Evolutionary conservation across 2,329 filamentous ascomycete genomes (phyloP), one percentile per base, ranked within the genome.

Genomic region (Dactylellina haptotyla): DNA sequence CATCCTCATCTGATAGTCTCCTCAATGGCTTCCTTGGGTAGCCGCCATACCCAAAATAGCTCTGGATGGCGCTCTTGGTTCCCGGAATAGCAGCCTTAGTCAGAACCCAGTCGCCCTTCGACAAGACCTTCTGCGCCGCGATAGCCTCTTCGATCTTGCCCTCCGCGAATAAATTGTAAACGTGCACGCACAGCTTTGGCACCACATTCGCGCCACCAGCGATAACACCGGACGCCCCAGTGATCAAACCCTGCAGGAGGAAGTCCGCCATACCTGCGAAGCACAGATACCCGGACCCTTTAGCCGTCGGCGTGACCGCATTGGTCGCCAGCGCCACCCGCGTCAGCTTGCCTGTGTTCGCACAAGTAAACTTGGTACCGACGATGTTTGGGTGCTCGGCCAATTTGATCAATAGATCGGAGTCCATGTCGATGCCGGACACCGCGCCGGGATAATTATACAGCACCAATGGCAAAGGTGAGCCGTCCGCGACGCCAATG

Each of bases 191-290:
- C 2, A 88, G 83, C 78, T 86, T 88, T 30, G 89, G 90, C 1
- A 87, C 85, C 46, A 93, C 83, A 80, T 93, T 93, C 28, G 86
- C 90, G 62, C 90, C 83, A 10, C 90, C 90, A 12, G 87, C 88
- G 75, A 93, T 89, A 77, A 90, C 86, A 32, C 90, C 90, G 66
- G 89, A 86, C 2, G 88, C 90, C 23, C 90, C 90, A 2, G 87
- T 89, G 45, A 90, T 84, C 39, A 91, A 80, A 0, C 88, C 88
- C 80, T 91, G 90, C 10, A 92, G 81, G 10, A 87, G 89, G 80
- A 92, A 92, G 81, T 93, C 90, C 58, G 89, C 89, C 53, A 87
- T 89, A 63, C 90, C 90, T 43, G 89, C 90, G 77, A 90, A 86
- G 70, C 89, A 89, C 79, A 90, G 84, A 83, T 92, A 92, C 12